Percentiles rank a stretch among this genome's conserved stretches.
Conservation (phyloP, 768 basidiomycete genomes). For the Termitomyces sp. region DNA sequence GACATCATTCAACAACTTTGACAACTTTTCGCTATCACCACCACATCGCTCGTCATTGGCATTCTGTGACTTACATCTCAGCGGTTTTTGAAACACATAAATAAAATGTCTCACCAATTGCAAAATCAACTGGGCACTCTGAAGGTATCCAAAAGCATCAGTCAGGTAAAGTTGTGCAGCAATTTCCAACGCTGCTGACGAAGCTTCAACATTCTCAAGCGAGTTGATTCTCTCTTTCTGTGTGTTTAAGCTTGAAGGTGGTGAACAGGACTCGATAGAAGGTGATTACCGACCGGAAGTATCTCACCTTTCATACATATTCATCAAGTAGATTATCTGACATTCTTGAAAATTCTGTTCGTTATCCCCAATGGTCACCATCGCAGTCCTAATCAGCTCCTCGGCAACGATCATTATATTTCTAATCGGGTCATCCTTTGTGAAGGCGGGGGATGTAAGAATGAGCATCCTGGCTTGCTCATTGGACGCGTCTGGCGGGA, state of each 20-base stretch:
- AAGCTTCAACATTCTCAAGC: neutral
- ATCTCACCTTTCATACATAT: neutral
- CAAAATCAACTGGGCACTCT: neutral
- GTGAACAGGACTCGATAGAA: neutral
- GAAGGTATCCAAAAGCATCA: neutral
- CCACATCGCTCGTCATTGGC: no score
- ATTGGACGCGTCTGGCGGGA: neutral
- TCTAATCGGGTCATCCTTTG: neutral
- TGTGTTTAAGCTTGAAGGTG: neutral
- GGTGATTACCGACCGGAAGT: neutral
- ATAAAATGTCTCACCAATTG: neutral
- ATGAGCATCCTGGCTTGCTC: neutral
- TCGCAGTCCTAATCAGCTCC: neutral
- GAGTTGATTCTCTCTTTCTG: neutral
- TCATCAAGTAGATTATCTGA: neutral
- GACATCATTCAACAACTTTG: no score
- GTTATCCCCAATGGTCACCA: neutral
- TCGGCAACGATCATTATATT: neutral
- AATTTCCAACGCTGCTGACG: neutral
- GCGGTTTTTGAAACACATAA: no score
- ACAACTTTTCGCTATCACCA: no score
- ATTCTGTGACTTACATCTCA: no score
- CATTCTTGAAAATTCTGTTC: neutral
- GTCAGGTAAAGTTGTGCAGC: neutral
- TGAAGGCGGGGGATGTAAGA: neutral